Evolutionary conservation across 306 rosid species (phyloP), one percentile per base, ranked within the genome.

Genomic region (Alnus rubra): DNA sequence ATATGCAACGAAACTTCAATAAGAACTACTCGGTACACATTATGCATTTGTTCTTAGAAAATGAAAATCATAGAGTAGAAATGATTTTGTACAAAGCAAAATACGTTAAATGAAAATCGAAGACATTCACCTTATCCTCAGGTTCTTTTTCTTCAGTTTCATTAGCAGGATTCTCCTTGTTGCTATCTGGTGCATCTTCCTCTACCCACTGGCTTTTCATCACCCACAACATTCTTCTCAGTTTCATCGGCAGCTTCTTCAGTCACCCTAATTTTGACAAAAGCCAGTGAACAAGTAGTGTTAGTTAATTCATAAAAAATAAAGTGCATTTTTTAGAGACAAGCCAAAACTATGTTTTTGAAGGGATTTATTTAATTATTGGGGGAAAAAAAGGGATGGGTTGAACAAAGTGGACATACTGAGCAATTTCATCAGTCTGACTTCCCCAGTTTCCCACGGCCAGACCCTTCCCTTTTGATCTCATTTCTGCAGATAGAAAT

Each of bases 391-490:
- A 69, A 60, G 33, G 54, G 35, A 39, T 71, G 35, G 12, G 37
- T 75, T 6, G 11, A 4, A 52, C 19, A 37, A 71, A 72, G 19
- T 52, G 42, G 19, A 60, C 45, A 83, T 86, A 93, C 99, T 84
- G 86, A 59, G 90, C 58, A 83, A 89, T 69, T 67, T 90, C 99
- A 85, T 93, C 96, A 71, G 80, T 48, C 73, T 88, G 83, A 48
- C 90, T 84, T 84, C 98, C 99, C 98, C 99, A 96, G 81, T 96
- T n/a, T 96, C 50, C 97, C 99, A 15, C 97, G 91, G 15, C 99
- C 99, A 83, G 94, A 37, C 8, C 98, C 99, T 19, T 93, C 97
- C 2, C 94, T 93, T 71, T 96, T 93, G 79, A 91, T 48, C 56
- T 89, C 99, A 82, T 58, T 88, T 79, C 98, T 96, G 85, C 71